Evolutionary conservation across 192 early-diverging fungal species (phyloP).

Genomic region (Gonapodya prolifera): DNA sequence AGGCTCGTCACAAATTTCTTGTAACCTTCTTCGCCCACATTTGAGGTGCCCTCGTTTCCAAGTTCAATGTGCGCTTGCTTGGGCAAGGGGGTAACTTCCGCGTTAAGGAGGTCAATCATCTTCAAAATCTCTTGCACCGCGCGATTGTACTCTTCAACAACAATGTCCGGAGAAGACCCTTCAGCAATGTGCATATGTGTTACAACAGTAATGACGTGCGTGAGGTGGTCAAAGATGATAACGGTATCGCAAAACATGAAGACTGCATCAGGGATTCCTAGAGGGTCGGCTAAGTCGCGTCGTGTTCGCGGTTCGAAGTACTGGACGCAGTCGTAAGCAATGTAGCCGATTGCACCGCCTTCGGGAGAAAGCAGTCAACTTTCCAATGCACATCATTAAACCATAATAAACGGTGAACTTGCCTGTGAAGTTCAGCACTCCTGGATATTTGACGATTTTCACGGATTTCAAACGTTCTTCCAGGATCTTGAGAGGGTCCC

Average conservation of each 20-base stretch:
- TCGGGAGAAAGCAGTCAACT: slow-evolving; percentile 6
- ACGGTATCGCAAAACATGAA: slow-evolving; percentile 93
- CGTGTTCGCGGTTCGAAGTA: slow-evolving; percentile 93
- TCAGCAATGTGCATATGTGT: slow-evolving; percentile 50
- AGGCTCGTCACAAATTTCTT: slow-evolving; percentile 73
- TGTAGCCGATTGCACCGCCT: slow-evolving; percentile 95
- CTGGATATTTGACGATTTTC: slow-evolving; percentile 65
- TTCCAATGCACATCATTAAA: not conserved
- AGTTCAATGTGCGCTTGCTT: slow-evolving; percentile 51
- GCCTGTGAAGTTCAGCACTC: slow-evolving; percentile 75
- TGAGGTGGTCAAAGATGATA: slow-evolving; percentile 90
- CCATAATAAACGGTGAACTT: slow-evolving; percentile 4
- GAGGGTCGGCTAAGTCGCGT: slow-evolving; percentile 58
- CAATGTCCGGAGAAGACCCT: slow-evolving; percentile 12
- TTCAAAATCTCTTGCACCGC: slow-evolving; percentile 55
- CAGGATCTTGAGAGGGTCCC: slow-evolving; percentile 76
- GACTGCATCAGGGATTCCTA: slow-evolving; percentile 83
- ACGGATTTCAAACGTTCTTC: slow-evolving; percentile 73
- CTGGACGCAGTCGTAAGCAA: slow-evolving; percentile 92
- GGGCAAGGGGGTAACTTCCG: slow-evolving; percentile 60
- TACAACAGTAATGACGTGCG: slow-evolving; percentile 81
- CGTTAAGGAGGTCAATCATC: slow-evolving; percentile 54
- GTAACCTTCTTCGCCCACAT: slow-evolving; percentile 86
- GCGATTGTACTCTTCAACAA: slow-evolving; percentile 50
- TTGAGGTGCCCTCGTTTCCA: slow-evolving; percentile 60